Evolutionary conservation across 208 protist species (phyloP).

Genomic region (Plasmodiophora brassicae): DNA sequence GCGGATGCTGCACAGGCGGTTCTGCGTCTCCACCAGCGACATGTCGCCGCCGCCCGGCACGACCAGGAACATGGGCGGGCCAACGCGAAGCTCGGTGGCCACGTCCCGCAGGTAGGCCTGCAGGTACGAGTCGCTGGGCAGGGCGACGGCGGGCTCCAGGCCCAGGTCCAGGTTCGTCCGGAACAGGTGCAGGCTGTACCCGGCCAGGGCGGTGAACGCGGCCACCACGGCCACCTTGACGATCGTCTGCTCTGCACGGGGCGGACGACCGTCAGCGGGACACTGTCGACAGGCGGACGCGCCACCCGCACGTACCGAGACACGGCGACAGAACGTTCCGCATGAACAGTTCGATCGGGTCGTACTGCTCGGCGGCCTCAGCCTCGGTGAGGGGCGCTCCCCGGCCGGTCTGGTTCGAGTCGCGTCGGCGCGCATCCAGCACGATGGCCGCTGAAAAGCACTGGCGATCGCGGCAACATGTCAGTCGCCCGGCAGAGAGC

Average conservation of each 20-base stretch:
- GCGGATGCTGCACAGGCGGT: not conserved
- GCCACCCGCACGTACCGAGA: no score
- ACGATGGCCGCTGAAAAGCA: not conserved
- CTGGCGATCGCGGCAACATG: not conserved
- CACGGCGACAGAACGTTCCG: not conserved
- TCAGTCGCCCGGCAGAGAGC: not conserved
- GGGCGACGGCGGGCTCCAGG: not conserved
- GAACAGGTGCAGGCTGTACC: no score
- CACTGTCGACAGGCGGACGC: no score
- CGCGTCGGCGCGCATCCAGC: not conserved
- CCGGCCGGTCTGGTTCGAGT: not conserved
- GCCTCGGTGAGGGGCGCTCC: no score
- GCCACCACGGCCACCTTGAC: no score
- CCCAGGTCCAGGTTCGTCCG: not conserved
- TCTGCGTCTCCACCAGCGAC: not conserved
- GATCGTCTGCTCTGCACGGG: no score
- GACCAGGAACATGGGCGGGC: not conserved
- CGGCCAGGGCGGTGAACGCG: no score
- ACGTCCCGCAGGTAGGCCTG: constrained; percentile 1
- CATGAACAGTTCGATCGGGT: not conserved
- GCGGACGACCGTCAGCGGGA: no score
- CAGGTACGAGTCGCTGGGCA: not conserved
- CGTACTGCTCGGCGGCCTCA: not conserved
- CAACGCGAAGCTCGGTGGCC: not conserved
- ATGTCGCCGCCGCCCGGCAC: not conserved